Base-by-base conservation (phyloP, 495 filamentous ascomycete species). In the Penicillium tannophilum region DNA sequence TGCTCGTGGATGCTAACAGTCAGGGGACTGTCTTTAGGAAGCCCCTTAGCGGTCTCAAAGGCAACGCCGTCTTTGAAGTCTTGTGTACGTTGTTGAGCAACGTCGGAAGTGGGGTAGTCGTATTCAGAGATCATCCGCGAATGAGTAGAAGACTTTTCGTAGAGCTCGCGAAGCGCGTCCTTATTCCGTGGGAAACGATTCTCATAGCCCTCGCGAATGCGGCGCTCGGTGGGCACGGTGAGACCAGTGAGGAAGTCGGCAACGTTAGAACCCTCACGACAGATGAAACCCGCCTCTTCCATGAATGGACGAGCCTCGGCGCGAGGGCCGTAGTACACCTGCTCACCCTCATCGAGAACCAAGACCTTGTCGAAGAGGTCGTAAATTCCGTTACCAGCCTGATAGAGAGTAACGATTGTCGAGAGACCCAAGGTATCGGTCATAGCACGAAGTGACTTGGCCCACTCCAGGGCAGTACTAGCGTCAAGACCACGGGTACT, bases 161-260 rank as follows among this genome's bases (percentile, higher is more conserved):
- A 84, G 12, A 52, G 62, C 0, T 61, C 53, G 12, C 76, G 65
- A 31, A 83, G 62, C 12, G 61, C 63, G 4, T 79, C 73, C 23
- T 79, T 72, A 57, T 69, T 82, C 11, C 79, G 73, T 4, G 80
- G 80, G 56, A 82, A 81, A 5, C 64, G 71, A 31, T 64, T 58
- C 52, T 79, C 76, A 47, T 63, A 75, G 1, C 88, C 90, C 6
- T 78, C 72, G 0, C 82, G 80, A 43, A 87, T 80, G 9, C 74
- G 72, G 23, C 90, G 76, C 61, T 91, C 88, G 1, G 76, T 77
- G 0, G 87, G 84, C 62, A 89, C 88, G 5, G 89, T 91, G 30
- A 90, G 75, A 35, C 86, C 83, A 3, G 88, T 91, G 10, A 93
- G 70, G 72, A 88, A 80, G 62, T 90, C 87, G 6, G 86, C 85